Evolutionary conservation across 2,329 filamentous ascomycete species (phyloP).

Genomic region (Emmonsiellopsis sp.): DNA sequence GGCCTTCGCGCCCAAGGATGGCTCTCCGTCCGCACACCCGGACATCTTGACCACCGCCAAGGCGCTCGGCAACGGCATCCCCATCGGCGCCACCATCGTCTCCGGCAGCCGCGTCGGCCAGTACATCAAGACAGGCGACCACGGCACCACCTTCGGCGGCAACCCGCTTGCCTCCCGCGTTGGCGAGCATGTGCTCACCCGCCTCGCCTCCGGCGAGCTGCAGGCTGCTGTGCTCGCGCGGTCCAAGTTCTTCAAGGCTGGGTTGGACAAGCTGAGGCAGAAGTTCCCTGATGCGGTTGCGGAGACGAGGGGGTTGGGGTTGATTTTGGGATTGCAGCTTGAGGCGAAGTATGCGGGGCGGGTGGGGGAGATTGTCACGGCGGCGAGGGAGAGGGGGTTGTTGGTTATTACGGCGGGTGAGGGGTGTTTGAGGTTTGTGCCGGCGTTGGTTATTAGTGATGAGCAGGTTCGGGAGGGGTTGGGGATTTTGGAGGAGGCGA

Average conservation of each 20-base stretch:
- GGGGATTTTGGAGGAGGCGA: constrained; percentile 61
- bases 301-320: constrained; percentile 72
- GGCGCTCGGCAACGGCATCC: constrained; percentile 92
- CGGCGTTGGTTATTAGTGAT: constrained; percentile 70
- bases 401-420: constrained; percentile 87
- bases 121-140: constrained; percentile 66
- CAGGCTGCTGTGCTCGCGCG: constrained; percentile 63
- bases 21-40: constrained; percentile 62
- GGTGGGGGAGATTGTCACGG: constrained; percentile 58
- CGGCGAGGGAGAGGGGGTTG: constrained; percentile 77
- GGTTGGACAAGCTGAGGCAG: constrained; percentile 48
- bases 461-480: constrained; percentile 73
- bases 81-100: constrained; percentile 74
- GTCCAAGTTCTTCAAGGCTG: constrained; percentile 49
- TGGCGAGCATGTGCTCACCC: constrained; percentile 74
- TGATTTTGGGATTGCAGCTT: constrained; percentile 83
- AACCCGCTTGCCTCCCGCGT: constrained; percentile 80
- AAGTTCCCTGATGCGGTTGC: constrained; percentile 62
- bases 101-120: constrained; percentile 56
- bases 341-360: constrained; percentile 52
- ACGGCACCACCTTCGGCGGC: constrained; percentile 89
- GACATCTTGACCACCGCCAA: constrained; percentile 93
- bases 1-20: constrained; percentile 39
- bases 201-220: constrained; percentile 62
- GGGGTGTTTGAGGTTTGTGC: constrained; percentile 88